phyloP scores from a whole-genome alignment of 139 green algal species.

The Zygnema circumcarinatum region DNA sequence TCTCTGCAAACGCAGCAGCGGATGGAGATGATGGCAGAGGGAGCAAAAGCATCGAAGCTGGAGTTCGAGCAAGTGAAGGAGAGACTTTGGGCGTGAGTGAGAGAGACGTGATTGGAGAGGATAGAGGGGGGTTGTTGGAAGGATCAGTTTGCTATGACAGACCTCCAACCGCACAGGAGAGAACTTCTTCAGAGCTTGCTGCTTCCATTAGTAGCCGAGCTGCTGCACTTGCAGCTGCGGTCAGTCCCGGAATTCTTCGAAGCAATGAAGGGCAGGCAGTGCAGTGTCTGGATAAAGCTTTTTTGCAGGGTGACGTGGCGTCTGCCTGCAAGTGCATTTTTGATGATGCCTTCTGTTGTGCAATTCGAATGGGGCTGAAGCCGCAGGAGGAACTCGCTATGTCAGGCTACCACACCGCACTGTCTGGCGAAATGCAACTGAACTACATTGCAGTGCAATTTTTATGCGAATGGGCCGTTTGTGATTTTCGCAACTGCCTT shows the following conservation, averaged over 20 bases:
- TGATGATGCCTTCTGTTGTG: constrained; percentile 20
- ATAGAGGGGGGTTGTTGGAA: background rate
- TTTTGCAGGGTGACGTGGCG: constrained; percentile 22
- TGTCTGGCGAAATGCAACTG: background rate
- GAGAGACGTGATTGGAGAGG: background rate
- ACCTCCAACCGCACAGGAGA: background rate
- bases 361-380: background rate
- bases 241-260: constrained; percentile 30
- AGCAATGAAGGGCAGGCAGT: constrained; percentile 50
- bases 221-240: constrained; percentile 18
- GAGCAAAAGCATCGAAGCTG: background rate
- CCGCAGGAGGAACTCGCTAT: background rate
- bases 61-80: background rate
- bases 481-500: background rate
- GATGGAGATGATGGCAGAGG: background rate
- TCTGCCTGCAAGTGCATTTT: constrained; percentile 32
- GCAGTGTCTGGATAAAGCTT: constrained; percentile 21
- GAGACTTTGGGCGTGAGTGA: background rate
- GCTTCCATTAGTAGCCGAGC: background rate
- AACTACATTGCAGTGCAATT: constrained; percentile 26
- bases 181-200: background rate
- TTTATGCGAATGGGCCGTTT: constrained; percentile 46
- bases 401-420: background rate
- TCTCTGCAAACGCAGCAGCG: background rate
- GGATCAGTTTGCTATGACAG: background rate